Evolutionary conservation across 192 early-diverging fungal species (phyloP), one percentile per base, ranked within the genome.

Genomic region (Gamsiella multidivaricata): DNA sequence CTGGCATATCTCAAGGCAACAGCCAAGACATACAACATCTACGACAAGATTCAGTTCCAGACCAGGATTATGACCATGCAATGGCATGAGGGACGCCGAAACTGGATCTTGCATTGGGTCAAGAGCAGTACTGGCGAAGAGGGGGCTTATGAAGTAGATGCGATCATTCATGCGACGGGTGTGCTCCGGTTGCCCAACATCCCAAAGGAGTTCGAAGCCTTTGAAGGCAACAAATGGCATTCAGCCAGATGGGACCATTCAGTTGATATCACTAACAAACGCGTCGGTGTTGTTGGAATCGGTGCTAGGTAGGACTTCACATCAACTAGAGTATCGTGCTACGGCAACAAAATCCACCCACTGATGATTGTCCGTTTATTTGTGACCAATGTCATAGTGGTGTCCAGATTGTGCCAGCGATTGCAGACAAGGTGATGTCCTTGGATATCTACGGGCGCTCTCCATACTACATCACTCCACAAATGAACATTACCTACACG

Each of bases 221-320:
- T 86, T 53, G 61, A 82, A 9, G 85, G 85, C 1, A 12, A 39
- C 22, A 61, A 57, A n/a, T 67, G 80, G 61, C 85, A 86, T 17
- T 71, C 82, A 1, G 83, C 83, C 20, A 53, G 64, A 51, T 86
- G 85, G 85, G 60, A 82, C 29, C 60, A 80, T 29, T 59, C 67
- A 7, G 64, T 82, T 14, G 69, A 83, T 39, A 23, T 84, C 51
- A 54, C 59, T 25, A 78, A 81, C 29, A 84, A 86, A 69, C 53
- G 65, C 17, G 83, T 86, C n/a, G 85, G 78, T 0, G 56, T 86
- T 7, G 68, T 86, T 18, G 85, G 85, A n/a, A 79, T 57, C 2
- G 64, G 70, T 15, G 85, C 85, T 7, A 83, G 71, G 71, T 75
- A 61, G 52, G 5, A 25, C 39, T 10, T 14, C 39, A 41, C 37